Base-by-base conservation (phyloP, 192 early-diverging fungal species). In the Gonapodya prolifera region DNA sequence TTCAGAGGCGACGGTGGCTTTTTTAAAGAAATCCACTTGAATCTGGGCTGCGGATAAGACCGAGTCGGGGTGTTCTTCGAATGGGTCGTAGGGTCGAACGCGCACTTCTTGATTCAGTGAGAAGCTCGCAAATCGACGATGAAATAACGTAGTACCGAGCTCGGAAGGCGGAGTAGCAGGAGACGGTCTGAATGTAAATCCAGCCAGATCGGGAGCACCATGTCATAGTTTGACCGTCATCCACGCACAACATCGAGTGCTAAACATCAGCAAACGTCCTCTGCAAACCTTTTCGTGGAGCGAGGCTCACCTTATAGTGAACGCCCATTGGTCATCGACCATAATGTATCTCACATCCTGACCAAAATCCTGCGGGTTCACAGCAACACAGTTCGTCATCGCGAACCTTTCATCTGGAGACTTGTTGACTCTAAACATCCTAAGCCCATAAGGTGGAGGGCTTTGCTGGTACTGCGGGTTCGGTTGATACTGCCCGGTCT, bases 241-340 rank as follows among this genome's bases (percentile, higher is more conserved):
- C n/a, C n/a, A n/a, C n/a, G n/a, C n/a, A n/a, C n/a, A n/a, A n/a
- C n/a, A n/a, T n/a, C n/a, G n/a, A n/a, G n/a, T n/a, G n/a, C n/a
- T n/a, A n/a, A n/a, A n/a, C n/a, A n/a, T n/a, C n/a, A n/a, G n/a
- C n/a, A n/a, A n/a, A n/a, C n/a, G n/a, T n/a, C n/a, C n/a, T n/a
- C n/a, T n/a, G n/a, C n/a, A n/a, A n/a, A n/a, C n/a, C n/a, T n/a
- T n/a, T n/a, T n/a, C n/a, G n/a, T n/a, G n/a, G n/a, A n/a, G n/a
- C n/a, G 29, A 35, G 2, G 70, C 82, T 69, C 81, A 92, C 93
- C 83, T 85, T 75, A 96, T 84, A 30, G 92, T 92, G 79, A 98
- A 96, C 2, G 93, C 90, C 82, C 85, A 94, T 76, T 87, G 83
- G 36, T 91, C 89, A 77, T 96, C 91, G 75, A 97, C 84, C 28